Base-by-base conservation (phyloP, 495 filamentous ascomycete genomes). In the Entonaema liquescens region DNA sequence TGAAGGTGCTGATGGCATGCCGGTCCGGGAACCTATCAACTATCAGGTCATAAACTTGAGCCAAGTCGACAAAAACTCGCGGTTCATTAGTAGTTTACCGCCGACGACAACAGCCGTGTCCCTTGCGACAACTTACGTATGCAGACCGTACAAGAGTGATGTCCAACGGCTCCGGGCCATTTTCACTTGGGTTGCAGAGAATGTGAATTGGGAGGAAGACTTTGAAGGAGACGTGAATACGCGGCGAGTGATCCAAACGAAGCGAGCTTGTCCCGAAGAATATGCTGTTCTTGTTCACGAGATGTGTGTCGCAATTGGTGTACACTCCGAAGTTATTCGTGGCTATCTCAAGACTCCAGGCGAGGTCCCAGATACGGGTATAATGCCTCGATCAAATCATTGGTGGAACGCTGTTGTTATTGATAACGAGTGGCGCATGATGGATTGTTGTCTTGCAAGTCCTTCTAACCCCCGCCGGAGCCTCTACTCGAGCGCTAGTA, bases 331-430 rank as follows among this genome's bases (percentile, higher is more conserved):
- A 65, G 83, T 93, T 7, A 88, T 98, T 47, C 85, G 89, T 61
- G 95, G 95, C 6, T 98, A 92, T 73, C 89, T 99, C 31, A 99
- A 98, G 76, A 81, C 87, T 9, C 96, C 96, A 0, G 95, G 95
- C 1, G 95, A 98, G 70, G 78, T 88, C 2, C 84, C 93, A 15
- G 94, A 98, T 35, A 79, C 92, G 25, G 90, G 90, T 53, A 86
- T 90, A 13, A 88, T 91, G 61, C 90, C 89, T 31, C 88, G 90
- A 36, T 87, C 95, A 7, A 99, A 99, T 71, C 95, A 99, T 83
- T 98, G 93, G 91, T 99, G 95, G 95, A 99, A 99, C 74, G 90
- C 93, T 1, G 94, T 99, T 2, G 80, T 97, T 38, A 90, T 97
- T 11, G 96, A 99, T 74, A 90, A 92, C 15, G 93, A 97, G 79